Base-by-base conservation (phyloP, 768 basidiomycete species). In the Pholiota conissans region DNA sequence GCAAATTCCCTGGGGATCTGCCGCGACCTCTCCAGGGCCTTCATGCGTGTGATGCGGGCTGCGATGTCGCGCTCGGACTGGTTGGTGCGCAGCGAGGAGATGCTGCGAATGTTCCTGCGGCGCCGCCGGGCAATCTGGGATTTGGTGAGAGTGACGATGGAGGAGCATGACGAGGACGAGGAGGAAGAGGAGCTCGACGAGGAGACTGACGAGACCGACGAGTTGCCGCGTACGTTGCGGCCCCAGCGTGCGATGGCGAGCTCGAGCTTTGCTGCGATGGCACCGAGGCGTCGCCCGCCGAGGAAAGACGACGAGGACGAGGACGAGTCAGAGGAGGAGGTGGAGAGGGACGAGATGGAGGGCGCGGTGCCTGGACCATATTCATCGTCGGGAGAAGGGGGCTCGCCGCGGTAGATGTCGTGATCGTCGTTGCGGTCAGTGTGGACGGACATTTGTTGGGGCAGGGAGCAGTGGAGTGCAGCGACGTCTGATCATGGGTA, bases 221-320 rank as follows among this genome's bases (percentile, higher is more conserved):
- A 77, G 9, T 77, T 78, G 39, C 78, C 76, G 59, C 84, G 66
- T 28, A 69, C 67, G 55, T 71, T 63, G 27, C 60, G 76, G 20
- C 88, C 87, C 89, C 89, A 91, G 58, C 84, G 81, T 34, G 85
- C 73, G 57, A 90, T 89, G 6, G 89, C 89, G 49, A 80, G 77
- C 61, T 91, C 90, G 9, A 90, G 79, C 34, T 87, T 80, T 1
- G 85, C 79, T 18, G 87, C 79, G 29, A 86, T 75, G 20, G 79
- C 77, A 7, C 82, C 83, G 29, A 84, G 72, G 5, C 75, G 73
- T 26, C 79, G 74, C 27, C 73, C 75, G 46, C 68, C 67, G 40
- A 68, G 66, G 16, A 70, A 73, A 9, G 75, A 75, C 11, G 74
- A 72, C 5, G 73, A 73, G 11, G 74, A 72, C 7, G 73, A 73